Evolutionary conservation across 2,329 filamentous ascomycete species (phyloP).

Genomic region (Claviceps citrina): DNA sequence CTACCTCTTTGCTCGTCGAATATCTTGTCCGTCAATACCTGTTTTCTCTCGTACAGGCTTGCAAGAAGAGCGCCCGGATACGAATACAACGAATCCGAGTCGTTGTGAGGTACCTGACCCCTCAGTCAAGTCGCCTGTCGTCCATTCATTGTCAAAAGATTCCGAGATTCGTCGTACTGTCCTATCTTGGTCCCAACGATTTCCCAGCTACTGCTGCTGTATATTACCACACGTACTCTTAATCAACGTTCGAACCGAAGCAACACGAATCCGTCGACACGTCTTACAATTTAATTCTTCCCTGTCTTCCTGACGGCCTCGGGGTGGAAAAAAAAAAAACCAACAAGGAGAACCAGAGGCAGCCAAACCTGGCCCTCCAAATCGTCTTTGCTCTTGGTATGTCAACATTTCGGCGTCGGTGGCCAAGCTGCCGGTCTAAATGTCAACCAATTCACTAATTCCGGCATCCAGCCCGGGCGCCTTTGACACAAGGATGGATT

Average conservation of each 20-base stretch:
- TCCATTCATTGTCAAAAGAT: slow-evolving; percentile 27
- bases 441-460: not conserved
- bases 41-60: too few species aligned
- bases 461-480: not conserved
- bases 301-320: not conserved
- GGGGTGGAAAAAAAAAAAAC: too few species aligned
- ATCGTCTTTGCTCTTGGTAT: slow-evolving; percentile 1
- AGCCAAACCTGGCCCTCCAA: not conserved
- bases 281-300: slow-evolving; percentile 1
- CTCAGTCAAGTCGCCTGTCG: slow-evolving; percentile 16
- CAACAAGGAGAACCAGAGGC: too few species aligned
- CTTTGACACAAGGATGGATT: slow-evolving; percentile 41
- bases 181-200: slow-evolving; percentile 4
- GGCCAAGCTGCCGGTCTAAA: too few species aligned
- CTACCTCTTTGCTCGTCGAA: slow-evolving; percentile 3
- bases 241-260: slow-evolving; percentile 8
- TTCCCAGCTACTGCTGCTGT: slow-evolving; percentile 5
- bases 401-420: not conserved
- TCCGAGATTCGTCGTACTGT: slow-evolving; percentile 8
- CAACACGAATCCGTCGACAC: slow-evolving; percentile 2
- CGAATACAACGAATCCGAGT: slow-evolving; percentile 15
- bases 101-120: slow-evolving; percentile 5
- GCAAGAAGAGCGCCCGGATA: slow-evolving; percentile 13
- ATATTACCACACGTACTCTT: slow-evolving; percentile 7
- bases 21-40: not conserved